Conservation (phyloP, 2,329 filamentous ascomycete genomes). For the Trichoderma breve region DNA sequence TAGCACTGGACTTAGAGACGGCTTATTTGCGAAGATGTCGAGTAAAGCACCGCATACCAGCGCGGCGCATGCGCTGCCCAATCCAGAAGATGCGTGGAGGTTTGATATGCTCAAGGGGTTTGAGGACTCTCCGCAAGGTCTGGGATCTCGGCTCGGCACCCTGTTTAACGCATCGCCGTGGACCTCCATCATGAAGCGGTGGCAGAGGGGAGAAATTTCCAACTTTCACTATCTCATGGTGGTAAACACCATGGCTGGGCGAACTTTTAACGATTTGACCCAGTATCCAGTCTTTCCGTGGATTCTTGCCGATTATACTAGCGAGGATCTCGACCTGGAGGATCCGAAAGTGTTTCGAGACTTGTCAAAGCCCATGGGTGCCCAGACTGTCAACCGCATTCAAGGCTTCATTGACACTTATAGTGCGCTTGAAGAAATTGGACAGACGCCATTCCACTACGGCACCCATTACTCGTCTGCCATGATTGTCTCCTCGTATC, state of each 20-base stretch:
- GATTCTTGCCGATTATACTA: constrained; percentile 94
- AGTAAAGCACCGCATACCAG: constrained; percentile 78
- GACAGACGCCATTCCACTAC: constrained; percentile 91
- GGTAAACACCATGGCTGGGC: constrained; percentile 93
- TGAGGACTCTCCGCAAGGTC: constrained; percentile 58
- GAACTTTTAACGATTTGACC: constrained; percentile 96
- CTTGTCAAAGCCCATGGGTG: constrained; percentile 93
- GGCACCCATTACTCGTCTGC: constrained; percentile 98
- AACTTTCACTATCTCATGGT: constrained; percentile 99
- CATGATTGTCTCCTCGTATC: constrained; percentile 96
- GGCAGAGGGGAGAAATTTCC: constrained; percentile 91
- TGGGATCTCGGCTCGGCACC: constrained; percentile 87
- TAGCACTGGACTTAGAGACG: constrained; percentile 70
- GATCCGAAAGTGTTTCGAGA: constrained; percentile 86
- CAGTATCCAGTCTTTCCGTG: constrained; percentile 98
- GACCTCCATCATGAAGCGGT: constrained; percentile 82
- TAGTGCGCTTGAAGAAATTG: constrained; percentile 85
- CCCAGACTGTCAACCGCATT: constrained; percentile 74
- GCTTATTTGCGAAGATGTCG: constrained; percentile 73
- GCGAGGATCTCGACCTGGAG: constrained; percentile 82
- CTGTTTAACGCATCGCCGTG: constrained; percentile 83
- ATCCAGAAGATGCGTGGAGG: constrained; percentile 87
- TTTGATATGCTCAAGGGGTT: constrained; percentile 75
- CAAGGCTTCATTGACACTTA: constrained; percentile 81
- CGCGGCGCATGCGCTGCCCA: constrained; percentile 64